These are phyloP conservation scores for Corymbia calophylla DNA, from an alignment of 441 rosid genomes.

Conservation along the genomic window DNA sequence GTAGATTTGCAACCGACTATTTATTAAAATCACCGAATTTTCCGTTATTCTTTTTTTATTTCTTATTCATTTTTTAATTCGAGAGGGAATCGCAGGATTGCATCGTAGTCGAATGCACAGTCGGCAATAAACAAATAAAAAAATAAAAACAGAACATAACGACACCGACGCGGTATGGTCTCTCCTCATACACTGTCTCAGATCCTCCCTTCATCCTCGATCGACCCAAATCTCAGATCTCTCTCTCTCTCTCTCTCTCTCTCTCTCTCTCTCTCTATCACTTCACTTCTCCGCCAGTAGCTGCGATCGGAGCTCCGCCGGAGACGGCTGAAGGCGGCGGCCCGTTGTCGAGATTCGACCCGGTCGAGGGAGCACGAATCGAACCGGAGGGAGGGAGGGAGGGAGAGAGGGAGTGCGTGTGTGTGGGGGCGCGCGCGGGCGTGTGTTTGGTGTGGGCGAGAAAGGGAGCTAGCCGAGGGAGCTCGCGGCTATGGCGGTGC, in stretches of 20 bases:
- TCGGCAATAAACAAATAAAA: background rate
- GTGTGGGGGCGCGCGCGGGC: background rate
- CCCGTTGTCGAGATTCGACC: background rate
- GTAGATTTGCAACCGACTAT: background rate
- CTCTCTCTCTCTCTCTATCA: background rate
- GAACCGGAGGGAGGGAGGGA: background rate
- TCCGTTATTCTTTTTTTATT: background rate
- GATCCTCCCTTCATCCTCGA: background rate
- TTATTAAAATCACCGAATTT: background rate
- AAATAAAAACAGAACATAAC: background rate
- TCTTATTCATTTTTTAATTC: background rate
- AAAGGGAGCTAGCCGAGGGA: background rate
- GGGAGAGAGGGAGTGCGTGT: background rate
- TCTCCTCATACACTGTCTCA: slow-evolving; percentile 1
- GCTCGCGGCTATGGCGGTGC: slow-evolving; percentile 52
- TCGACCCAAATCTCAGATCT: background rate
- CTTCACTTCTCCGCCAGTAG: background rate
- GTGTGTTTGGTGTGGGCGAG: background rate
- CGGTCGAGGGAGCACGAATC: background rate
- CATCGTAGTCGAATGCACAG: background rate
- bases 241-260: background rate
- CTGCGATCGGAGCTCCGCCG: background rate
- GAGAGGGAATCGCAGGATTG: background rate
- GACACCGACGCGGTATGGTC: background rate
- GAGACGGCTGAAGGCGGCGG: background rate